These are phyloP conservation scores for Apiotrichum montevideense DNA, from an alignment of 1,284 basidiomycete genomes.

Conservation along the genomic window DNA sequence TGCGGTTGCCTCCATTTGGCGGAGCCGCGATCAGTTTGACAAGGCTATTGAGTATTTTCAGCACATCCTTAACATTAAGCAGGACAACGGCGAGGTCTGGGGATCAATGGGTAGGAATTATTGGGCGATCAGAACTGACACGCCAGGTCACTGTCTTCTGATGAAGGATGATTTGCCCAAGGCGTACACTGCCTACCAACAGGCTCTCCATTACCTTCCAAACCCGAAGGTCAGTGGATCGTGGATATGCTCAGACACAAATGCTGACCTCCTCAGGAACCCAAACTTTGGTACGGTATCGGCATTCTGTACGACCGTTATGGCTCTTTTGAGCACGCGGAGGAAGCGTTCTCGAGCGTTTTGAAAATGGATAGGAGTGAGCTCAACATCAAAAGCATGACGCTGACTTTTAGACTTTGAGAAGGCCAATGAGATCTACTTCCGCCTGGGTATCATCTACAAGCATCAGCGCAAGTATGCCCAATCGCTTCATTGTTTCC, in stretches of 20 bases:
- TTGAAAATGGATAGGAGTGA: constrained; percentile 92
- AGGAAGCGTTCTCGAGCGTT: constrained; percentile 95
- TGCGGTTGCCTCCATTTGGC: constrained; percentile 68
- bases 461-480: constrained; percentile 94
- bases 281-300: constrained; percentile 99
- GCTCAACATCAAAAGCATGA: constrained; percentile 8
- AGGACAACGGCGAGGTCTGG: constrained; percentile 93
- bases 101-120: constrained; percentile 66
- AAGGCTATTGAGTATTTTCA: constrained; percentile 89
- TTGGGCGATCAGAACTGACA: neutral
- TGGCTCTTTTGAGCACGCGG: constrained; percentile 94
- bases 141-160: constrained; percentile 77
- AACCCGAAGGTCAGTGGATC: constrained; percentile 69
- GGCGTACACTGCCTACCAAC: constrained; percentile 97
- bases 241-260: no score
- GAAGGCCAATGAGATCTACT: constrained; percentile 98
- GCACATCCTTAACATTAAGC: constrained; percentile 76
- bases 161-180: constrained; percentile 99
- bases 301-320: constrained; percentile 98
- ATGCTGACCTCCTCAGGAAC: constrained; percentile 61
- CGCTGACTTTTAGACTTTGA: constrained; percentile 72
- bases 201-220: constrained; percentile 89
- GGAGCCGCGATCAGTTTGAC: constrained; percentile 50
- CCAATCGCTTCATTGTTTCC: constrained; percentile 79
- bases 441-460: constrained; percentile 97